Evolutionary conservation across 495 filamentous ascomycete species (phyloP), one percentile per base, ranked within the genome.

Genomic region (Eremomyces bilateralis): DNA sequence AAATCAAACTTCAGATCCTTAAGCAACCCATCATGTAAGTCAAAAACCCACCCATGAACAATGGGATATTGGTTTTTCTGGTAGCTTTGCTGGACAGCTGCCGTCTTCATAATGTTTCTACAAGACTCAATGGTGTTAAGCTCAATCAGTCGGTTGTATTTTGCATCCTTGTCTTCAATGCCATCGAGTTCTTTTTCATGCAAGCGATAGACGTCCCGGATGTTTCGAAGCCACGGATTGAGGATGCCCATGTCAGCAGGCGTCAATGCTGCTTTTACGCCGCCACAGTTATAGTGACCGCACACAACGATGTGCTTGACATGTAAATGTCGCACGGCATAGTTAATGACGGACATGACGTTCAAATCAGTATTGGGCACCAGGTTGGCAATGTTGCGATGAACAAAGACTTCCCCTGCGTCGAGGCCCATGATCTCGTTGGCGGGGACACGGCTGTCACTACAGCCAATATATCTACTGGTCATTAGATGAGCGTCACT

Each of bases 381-480:
- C 24, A 27, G 13, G 24, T 27, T 27, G 24, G 24, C 6, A 27
- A 27, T 27, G 13, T 27, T 27, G 24, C 24, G 79, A 63, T 91
- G 83, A 35, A 81, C 75, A 53, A 93, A 93, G 43, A 91, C 72
- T 44, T 93, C 81, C 42, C 83, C 83, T 2, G 82, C 81, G 39
- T 81, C 62, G 30, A 82, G 64, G 42, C 71, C 71, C 2, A 83
- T 63, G 44, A 93, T 59, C 36, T 75, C 82, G 8, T 81, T 91
- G 52, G 91, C 83, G 1, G 82, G 82, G 49, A 77, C 73, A 39
- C 83, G 77, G 15, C 74, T 79, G 62, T 93, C 82, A 41, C 80
- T 77, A 65, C 83, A 93, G 46, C 82, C 83, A 43, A 93, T 63
- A n/a, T n/a, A n/a, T n/a, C n/a, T n/a, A n/a, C n/a, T n/a, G n/a